phyloP scores from a whole-genome alignment of 345 rosid genomes.

The Eucalyptus fibrosa region DNA sequence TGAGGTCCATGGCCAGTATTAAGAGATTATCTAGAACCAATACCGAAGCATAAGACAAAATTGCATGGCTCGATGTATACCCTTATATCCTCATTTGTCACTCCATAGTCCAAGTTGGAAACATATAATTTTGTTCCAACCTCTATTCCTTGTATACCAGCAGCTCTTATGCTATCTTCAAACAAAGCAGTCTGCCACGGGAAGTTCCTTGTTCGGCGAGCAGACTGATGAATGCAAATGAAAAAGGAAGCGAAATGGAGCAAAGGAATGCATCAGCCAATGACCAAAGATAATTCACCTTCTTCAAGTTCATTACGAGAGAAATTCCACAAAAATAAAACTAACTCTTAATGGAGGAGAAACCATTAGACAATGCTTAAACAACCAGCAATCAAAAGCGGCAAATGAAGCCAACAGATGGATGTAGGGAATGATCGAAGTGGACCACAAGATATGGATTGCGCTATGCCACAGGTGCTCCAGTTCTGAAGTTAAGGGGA shows the following conservation, averaged over 20 bases:
- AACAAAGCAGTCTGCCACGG: constrained; percentile 92
- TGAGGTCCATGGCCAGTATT: constrained; percentile 10
- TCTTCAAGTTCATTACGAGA: constrained; percentile 29
- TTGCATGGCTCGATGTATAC: constrained; percentile 32
- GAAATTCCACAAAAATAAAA: constrained; percentile 22
- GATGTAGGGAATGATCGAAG: constrained; percentile 11
- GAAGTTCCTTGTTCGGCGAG: constrained; percentile 51
- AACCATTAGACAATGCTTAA: constrained; percentile 25
- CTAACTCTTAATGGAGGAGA: constrained; percentile 13
- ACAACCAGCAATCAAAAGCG: constrained; percentile 30
- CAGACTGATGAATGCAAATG: constrained; percentile 52
- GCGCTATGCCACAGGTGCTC: constrained; percentile 25
- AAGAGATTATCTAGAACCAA: background rate
- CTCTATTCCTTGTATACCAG: constrained; percentile 75
- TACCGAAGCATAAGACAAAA: background rate
- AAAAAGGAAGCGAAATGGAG: constrained; percentile 3
- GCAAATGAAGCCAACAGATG: constrained; percentile 19
- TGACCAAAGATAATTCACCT: constrained; percentile 19
- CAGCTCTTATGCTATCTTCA: constrained; percentile 92
- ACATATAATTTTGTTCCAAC: constrained; percentile 70
- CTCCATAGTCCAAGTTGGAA: constrained; percentile 84
- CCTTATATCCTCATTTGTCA: constrained; percentile 90
- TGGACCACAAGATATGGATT: constrained; percentile 35
- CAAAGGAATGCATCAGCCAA: constrained; percentile 34
- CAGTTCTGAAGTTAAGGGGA: constrained; percentile 42